Percentiles rank a stretch among this genome's conserved stretches.
These are phyloP conservation scores for Rhazya stricta DNA, from an alignment of 257 asterid species.

Conservation along the genomic window DNA sequence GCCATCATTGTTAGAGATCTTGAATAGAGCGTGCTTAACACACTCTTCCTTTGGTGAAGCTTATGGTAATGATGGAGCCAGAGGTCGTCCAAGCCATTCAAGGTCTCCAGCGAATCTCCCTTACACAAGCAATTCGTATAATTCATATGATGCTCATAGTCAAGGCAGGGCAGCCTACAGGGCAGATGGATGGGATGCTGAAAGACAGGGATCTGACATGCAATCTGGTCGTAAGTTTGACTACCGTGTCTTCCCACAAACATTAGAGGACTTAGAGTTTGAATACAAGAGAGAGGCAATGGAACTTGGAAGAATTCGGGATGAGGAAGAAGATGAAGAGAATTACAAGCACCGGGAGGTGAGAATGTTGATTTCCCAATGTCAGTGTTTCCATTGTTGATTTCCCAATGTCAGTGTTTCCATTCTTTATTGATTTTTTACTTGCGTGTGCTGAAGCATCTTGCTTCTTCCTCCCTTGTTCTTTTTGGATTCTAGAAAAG, in stretches of 20 bases:
- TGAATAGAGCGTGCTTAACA: constrained; percentile 72
- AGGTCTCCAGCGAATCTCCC: constrained; percentile 75
- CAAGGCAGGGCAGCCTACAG: constrained; percentile 60
- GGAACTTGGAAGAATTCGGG: constrained; percentile 83
- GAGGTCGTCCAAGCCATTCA: constrained; percentile 75
- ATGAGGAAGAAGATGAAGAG: constrained; percentile 96
- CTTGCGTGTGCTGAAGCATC: constrained; percentile 2
- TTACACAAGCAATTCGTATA: constrained; percentile 43
- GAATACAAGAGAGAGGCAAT: constrained; percentile 67
- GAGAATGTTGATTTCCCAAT: constrained; percentile 18
- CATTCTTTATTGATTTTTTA: constrained; percentile 7
- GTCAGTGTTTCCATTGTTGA: not conserved
- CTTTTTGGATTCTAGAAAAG: constrained; percentile 2
- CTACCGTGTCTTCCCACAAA: constrained; percentile 45
- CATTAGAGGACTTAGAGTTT: constrained; percentile 74
- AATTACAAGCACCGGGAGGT: constrained; percentile 91
- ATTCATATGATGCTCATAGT: constrained; percentile 57
- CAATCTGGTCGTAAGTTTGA: constrained; percentile 49
- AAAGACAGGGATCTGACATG: constrained; percentile 51
- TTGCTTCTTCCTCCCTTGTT: not conserved
- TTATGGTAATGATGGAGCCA: constrained; percentile 88
- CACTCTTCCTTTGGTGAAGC: constrained; percentile 97
- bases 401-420: constrained; percentile 6
- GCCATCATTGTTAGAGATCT: constrained; percentile 65
- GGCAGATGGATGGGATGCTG: constrained; percentile 65